Percentiles rank a stretch among this genome's conserved stretches.
phyloP scores from a whole-genome alignment of 169 alveolate species.

The Plasmodium adleri region DNA sequence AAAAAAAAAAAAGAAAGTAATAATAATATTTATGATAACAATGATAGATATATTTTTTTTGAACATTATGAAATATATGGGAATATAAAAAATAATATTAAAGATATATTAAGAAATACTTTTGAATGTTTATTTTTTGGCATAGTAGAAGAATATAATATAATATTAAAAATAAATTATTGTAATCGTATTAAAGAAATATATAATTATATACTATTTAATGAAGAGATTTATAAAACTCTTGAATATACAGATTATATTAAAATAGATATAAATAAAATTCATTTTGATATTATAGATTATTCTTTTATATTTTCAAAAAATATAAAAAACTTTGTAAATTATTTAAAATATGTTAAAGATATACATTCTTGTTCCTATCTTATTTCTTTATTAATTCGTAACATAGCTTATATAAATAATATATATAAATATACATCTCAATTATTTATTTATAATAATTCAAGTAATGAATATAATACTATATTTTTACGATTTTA shows the following conservation, averaged over 20 bases:
- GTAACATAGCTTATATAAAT: conserved; percentile 31
- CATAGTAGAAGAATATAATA: conserved; percentile 28
- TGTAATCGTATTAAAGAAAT: conserved; percentile 20
- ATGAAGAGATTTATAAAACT: conserved; percentile 46
- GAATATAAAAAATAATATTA: conserved; percentile 10
- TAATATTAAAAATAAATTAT: conserved; percentile 28
- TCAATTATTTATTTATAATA: conserved; percentile 37
- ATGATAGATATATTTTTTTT: not conserved
- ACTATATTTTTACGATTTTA: conserved; percentile 17
- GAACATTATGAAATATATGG: conserved; percentile 24
- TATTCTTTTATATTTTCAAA: conserved; percentile 20
- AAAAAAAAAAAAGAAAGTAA: not conserved
- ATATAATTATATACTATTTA: conserved; percentile 11
- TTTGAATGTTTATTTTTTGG: conserved; percentile 33
- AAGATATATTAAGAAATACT: conserved; percentile 24
- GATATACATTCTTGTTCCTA: conserved; percentile 53
- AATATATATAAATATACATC: conserved; percentile 39
- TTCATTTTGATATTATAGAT: conserved; percentile 40
- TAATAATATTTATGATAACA: not conserved
- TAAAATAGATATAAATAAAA: conserved; percentile 41
- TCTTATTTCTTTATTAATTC: conserved; percentile 20
- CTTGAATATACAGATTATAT: conserved; percentile 18
- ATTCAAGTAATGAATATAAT: conserved; percentile 28
- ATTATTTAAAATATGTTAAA: conserved; percentile 25
- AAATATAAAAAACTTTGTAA: conserved; percentile 17